Evolutionary conservation across 2,329 filamentous ascomycete species (phyloP).

Genomic region (Botrytis tulipae): DNA sequence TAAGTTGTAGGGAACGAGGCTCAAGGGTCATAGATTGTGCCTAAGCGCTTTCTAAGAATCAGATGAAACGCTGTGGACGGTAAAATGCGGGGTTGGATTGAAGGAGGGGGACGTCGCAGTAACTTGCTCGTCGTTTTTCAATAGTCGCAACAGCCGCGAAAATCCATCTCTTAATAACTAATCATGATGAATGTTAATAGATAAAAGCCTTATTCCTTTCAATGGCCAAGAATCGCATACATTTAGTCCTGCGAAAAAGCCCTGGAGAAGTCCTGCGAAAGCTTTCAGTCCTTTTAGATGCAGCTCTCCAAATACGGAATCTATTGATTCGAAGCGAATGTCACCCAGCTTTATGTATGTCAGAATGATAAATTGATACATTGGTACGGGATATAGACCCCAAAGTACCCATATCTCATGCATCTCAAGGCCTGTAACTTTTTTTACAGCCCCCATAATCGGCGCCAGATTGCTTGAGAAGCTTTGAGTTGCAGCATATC

Average conservation of each 20-base stretch:
- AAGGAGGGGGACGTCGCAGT: not conserved
- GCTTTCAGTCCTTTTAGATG: not conserved
- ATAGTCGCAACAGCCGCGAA: not conserved
- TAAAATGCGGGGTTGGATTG: not conserved
- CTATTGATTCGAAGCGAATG: not conserved
- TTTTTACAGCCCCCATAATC: not conserved
- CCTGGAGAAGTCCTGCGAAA: not conserved
- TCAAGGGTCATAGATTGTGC: not conserved
- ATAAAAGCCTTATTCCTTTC: not conserved
- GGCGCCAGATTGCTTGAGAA: not conserved
- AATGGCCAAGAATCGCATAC: not conserved
- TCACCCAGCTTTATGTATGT: not conserved
- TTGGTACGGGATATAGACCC: not conserved
- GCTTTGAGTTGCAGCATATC: not conserved
- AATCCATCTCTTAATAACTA: not conserved
- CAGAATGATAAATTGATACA: not conserved
- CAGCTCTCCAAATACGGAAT: not conserved
- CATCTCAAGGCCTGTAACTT: not conserved
- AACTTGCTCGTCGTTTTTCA: not conserved
- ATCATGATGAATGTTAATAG: not conserved
- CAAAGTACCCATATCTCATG: not conserved
- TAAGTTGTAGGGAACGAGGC: too few species aligned
- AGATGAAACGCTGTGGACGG: not conserved
- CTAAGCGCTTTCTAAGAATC: not conserved
- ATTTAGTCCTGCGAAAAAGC: not conserved